phyloP scores from a whole-genome alignment of 345 rosid species.

The Rhodamnia rubescens region DNA sequence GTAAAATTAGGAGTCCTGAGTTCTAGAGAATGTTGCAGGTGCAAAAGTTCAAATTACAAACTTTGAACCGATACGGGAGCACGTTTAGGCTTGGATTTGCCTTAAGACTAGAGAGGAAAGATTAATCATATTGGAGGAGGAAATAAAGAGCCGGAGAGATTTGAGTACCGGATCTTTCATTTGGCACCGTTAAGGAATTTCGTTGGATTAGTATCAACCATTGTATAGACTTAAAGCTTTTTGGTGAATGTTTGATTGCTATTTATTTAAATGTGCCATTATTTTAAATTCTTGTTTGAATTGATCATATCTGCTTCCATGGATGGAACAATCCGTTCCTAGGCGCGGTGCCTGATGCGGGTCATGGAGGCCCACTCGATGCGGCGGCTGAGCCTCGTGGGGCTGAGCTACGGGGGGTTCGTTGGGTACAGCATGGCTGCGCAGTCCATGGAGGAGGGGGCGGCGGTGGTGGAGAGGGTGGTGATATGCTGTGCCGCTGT shows the following conservation, averaged over 20 bases:
- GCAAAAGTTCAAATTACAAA: not conserved
- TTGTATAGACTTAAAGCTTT: not conserved
- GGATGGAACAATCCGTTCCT: not conserved
- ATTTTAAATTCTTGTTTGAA: not conserved
- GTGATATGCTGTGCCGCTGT: slow-evolving; percentile 67
- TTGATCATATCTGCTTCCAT: not conserved
- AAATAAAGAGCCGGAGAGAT: no score
- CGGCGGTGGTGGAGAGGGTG: slow-evolving; percentile 48
- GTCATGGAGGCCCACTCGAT: slow-evolving; percentile 47
- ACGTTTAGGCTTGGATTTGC: not conserved
- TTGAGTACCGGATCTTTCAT: no score
- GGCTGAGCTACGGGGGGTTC: slow-evolving; percentile 84
- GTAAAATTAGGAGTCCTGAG: not conserved
- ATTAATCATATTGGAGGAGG: not conserved
- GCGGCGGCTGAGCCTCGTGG: slow-evolving; percentile 41
- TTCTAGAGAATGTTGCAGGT: not conserved
- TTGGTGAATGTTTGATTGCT: not conserved
- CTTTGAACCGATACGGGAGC: not conserved
- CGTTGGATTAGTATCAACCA: not conserved
- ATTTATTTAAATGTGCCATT: not conserved
- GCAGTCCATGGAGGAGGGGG: slow-evolving; percentile 46
- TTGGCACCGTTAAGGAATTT: no score
- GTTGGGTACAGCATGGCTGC: slow-evolving; percentile 70
- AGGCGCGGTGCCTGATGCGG: slow-evolving; percentile 54
- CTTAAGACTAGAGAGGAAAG: not conserved